A percentile compares a stretch with the other conserved stretches of the same genome.
phyloP scores from a whole-genome alignment of 352 stramenopile genomes.

The Globisporangium yorkense region DNA sequence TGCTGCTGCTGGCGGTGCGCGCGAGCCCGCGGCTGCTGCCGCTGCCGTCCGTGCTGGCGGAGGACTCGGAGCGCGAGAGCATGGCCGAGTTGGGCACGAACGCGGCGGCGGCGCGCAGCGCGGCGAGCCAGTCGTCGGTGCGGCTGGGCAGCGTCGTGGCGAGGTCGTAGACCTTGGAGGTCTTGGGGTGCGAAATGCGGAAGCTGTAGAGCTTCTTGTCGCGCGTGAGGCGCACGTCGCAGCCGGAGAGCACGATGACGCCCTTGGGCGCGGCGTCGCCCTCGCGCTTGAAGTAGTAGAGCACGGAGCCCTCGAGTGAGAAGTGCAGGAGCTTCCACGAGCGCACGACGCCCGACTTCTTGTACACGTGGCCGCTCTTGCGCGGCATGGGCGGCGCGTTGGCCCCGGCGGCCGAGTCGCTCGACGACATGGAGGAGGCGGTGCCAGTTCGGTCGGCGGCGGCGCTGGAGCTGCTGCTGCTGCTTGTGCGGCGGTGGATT shows the following conservation, averaged over 20 bases:
- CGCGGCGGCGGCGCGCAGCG: slow-evolving; percentile 32
- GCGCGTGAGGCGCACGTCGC: slow-evolving; percentile 34
- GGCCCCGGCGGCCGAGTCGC: not conserved
- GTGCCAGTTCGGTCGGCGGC: not conserved
- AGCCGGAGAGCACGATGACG: slow-evolving; percentile 65
- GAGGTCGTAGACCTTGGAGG: slow-evolving; percentile 62
- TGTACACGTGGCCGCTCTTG: slow-evolving; percentile 63
- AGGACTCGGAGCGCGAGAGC: slow-evolving; percentile 6
- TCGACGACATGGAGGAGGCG: slow-evolving; percentile 2
- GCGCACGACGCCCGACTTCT: slow-evolving; percentile 48
- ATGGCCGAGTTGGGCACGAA: slow-evolving; percentile 14
- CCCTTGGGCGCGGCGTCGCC: slow-evolving; percentile 50
- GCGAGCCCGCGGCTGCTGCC: not conserved
- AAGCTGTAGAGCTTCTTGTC: slow-evolving; percentile 76
- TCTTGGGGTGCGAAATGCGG: slow-evolving; percentile 64
- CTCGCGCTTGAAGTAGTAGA: slow-evolving; percentile 75
- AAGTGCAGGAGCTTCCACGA: slow-evolving; percentile 66
- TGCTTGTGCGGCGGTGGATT: not conserved
- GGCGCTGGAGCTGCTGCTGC: not conserved
- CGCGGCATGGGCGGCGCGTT: slow-evolving; percentile 3
- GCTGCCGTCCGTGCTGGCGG: slow-evolving; percentile 4
- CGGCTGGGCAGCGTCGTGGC: slow-evolving; percentile 45
- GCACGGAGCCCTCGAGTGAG: slow-evolving; percentile 51
- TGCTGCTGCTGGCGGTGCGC: not conserved
- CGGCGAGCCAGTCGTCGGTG: slow-evolving; percentile 56